Conservation (phyloP, 768 basidiomycete species). For the Russula dissimulans region DNA sequence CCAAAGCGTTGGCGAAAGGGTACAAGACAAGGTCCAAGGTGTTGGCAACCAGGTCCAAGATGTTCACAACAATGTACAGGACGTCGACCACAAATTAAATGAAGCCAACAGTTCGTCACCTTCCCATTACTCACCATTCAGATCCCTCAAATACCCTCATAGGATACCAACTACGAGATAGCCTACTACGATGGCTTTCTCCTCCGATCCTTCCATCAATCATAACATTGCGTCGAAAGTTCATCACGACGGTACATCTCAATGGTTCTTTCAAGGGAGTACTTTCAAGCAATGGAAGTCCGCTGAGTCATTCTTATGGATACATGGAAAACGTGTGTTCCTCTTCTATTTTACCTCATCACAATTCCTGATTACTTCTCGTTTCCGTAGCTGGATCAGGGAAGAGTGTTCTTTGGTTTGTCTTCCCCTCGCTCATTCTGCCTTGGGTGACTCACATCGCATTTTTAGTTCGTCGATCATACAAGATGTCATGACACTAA, state of each 20-base stretch:
- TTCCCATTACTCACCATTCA: neutral
- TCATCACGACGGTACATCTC: neutral
- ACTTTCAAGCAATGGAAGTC: neutral
- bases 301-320: neutral
- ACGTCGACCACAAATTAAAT: neutral
- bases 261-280: neutral
- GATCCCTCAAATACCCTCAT: neutral
- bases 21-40: neutral
- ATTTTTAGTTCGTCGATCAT: neutral
- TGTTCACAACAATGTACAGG: neutral
- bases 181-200: neutral
- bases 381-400: neutral
- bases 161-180: neutral
- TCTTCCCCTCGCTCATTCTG: neutral
- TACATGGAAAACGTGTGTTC: neutral
- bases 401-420: constrained; percentile 2
- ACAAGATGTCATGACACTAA: neutral
- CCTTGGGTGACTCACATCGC: neutral
- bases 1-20: neutral
- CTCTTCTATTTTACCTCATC: neutral
- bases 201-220: neutral
- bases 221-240: neutral
- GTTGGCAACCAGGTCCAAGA: neutral
- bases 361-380: neutral
- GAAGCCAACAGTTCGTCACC: neutral